Evolutionary conservation across 1,139 yeast genomes (phyloP).

Genomic region (Citeromyces hawaiiensis): DNA sequence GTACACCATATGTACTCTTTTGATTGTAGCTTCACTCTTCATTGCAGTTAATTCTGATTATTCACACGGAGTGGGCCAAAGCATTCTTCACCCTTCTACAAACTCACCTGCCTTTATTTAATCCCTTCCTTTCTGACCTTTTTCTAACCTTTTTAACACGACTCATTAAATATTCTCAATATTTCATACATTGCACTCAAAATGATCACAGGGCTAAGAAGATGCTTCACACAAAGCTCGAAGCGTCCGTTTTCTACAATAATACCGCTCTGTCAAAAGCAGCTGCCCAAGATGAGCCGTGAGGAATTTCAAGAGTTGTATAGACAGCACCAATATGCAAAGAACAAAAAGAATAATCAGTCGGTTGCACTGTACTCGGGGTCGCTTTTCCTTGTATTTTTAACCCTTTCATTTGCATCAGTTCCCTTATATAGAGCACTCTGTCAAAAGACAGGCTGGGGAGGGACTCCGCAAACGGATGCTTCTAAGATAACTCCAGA

Average conservation of each 20-base stretch:
- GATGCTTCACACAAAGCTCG: background rate
- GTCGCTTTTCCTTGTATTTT: constrained; percentile 56
- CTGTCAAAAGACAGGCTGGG: constrained; percentile 94
- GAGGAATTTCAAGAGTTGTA: constrained; percentile 17
- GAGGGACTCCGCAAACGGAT: constrained; percentile 91
- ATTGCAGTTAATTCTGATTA: too few species aligned
- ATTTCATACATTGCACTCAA: background rate
- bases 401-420: constrained; percentile 79
- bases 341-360: constrained; percentile 20
- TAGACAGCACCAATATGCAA: constrained; percentile 16
- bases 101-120: too few species aligned
- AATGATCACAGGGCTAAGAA: background rate
- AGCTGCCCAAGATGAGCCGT: constrained; percentile 14
- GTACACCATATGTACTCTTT: too few species aligned
- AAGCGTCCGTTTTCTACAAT: background rate
- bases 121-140: too few species aligned
- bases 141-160: too few species aligned
- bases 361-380: constrained; percentile 63
- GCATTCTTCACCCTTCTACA: too few species aligned
- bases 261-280: constrained; percentile 4
- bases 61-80: too few species aligned
- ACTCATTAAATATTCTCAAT: too few species aligned
- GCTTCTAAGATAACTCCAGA: constrained; percentile 70
- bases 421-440: constrained; percentile 88
- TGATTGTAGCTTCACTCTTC: too few species aligned